phyloP scores from a whole-genome alignment of 331 rosid genomes.

The Arachis monticola region DNA sequence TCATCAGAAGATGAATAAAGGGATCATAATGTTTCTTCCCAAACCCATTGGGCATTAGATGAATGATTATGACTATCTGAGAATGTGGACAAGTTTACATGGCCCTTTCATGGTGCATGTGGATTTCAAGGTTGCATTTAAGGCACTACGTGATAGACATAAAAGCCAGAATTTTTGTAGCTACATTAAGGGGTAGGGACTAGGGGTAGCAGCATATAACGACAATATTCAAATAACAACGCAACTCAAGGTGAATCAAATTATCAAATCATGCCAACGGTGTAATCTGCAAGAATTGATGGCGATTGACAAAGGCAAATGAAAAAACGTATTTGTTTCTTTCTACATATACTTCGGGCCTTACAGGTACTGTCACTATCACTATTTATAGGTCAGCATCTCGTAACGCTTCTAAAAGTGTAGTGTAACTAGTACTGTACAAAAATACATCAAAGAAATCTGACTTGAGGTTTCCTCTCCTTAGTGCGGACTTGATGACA shows the following conservation, averaged over 20 bases:
- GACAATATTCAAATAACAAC: neutral
- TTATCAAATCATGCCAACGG: neutral
- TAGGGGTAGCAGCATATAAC: neutral
- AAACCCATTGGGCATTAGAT: neutral
- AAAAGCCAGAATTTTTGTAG: neutral
- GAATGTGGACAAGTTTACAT: neutral
- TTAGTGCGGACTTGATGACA: too few relatives aligned
- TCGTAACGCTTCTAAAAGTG: neutral
- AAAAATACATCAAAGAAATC: neutral
- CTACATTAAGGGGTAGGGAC: neutral
- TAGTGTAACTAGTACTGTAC: neutral
- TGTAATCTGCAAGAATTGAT: neutral
- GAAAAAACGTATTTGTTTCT: neutral
- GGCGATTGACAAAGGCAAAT: neutral
- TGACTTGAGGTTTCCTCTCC: too few relatives aligned
- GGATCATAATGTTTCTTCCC: conserved; percentile 18
- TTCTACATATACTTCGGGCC: neutral
- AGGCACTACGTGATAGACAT: neutral
- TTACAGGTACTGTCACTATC: neutral
- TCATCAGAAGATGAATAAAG: conserved; percentile 65
- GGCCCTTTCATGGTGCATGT: neutral
- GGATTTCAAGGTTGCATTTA: conserved; percentile 14
- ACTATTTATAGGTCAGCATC: neutral
- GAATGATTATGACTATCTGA: neutral
- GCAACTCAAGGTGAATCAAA: too few relatives aligned